phyloP scores from a whole-genome alignment of 106 monocot species.

The Amphibolis antarctica region DNA sequence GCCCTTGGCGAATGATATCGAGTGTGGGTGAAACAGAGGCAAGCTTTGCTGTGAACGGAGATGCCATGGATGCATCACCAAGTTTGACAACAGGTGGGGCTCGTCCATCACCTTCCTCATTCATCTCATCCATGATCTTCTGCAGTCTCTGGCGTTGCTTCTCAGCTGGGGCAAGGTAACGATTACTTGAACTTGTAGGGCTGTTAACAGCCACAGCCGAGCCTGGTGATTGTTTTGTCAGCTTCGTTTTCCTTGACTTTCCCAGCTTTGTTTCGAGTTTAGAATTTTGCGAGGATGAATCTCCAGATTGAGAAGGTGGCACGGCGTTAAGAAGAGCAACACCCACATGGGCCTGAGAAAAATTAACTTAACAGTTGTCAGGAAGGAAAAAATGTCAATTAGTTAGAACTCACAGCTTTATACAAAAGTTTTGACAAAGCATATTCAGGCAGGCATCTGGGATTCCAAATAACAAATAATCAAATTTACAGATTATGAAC shows the following conservation, averaged over 20 bases:
- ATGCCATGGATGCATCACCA: conserved; percentile 99
- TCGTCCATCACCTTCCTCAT: conserved; percentile 78
- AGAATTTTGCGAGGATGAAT: conserved; percentile 26
- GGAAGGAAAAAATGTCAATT: background rate
- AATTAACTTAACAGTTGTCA: background rate
- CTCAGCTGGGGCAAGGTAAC: conserved; percentile 71
- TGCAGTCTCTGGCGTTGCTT: conserved; percentile 59
- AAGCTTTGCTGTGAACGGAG: conserved; percentile 99
- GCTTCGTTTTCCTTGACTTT: conserved; percentile 56
- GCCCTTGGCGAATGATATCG: conserved; percentile 91
- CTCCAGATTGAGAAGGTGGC: conserved; percentile 47
- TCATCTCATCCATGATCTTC: conserved; percentile 88
- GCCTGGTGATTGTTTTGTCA: conserved; percentile 30
- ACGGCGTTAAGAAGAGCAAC: conserved; percentile 88
- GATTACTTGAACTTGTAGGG: conserved; percentile 26
- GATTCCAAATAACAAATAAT: too few species aligned
- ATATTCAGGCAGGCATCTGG: too few species aligned
- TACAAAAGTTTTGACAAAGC: too few species aligned
- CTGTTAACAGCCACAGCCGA: conserved; percentile 9
- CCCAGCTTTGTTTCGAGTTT: conserved; percentile 41
- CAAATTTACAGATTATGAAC: too few species aligned
- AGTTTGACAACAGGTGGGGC: conserved; percentile 74
- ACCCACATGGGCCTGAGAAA: conserved; percentile 86
- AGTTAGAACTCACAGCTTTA: background rate
- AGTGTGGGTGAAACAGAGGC: conserved; percentile 84